phyloP scores from a whole-genome alignment of 768 basidiomycete genomes.

The Auriscalpium vulgare region DNA sequence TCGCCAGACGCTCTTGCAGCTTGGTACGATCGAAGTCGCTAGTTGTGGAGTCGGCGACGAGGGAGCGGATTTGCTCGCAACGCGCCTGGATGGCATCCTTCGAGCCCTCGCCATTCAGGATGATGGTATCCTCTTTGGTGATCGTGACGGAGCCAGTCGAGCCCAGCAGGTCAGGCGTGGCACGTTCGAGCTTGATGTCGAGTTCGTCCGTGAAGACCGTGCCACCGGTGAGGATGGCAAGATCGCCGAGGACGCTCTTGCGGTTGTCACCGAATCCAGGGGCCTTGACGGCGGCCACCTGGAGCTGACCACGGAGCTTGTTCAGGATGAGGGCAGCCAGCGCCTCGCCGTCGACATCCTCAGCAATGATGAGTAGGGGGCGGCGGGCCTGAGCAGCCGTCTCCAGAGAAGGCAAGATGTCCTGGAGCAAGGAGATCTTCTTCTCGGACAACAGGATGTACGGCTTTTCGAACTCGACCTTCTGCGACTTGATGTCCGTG shows the following conservation, averaged over 20 bases:
- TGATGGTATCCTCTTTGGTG: constrained; percentile 96
- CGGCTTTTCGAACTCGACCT: constrained; percentile 96
- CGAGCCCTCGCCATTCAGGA: constrained; percentile 89
- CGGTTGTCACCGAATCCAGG: constrained; percentile 99
- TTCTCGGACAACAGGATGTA: constrained; percentile 91
- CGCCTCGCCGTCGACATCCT: constrained; percentile 97
- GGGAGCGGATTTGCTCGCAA: constrained; percentile 89
- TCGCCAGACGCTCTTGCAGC: constrained; percentile 94
- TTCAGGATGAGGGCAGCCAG: constrained; percentile 97
- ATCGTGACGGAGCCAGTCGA: constrained; percentile 86
- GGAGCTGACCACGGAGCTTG: constrained; percentile 97
- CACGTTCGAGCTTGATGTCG: constrained; percentile 94
- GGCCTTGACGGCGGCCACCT: constrained; percentile 91
- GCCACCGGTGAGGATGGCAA: constrained; percentile 95
- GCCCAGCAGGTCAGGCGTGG: constrained; percentile 82
- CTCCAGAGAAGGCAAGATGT: constrained; percentile 90
- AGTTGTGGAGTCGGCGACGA: constrained; percentile 77
- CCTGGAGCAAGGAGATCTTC: constrained; percentile 93
- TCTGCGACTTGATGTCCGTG: constrained; percentile 95
- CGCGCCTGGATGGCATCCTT: constrained; percentile 88
- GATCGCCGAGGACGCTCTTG: constrained; percentile 94
- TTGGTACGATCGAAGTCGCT: constrained; percentile 92
- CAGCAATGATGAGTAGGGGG: constrained; percentile 92
- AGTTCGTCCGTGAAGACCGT: constrained; percentile 91
- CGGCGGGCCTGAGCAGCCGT: constrained; percentile 73